Conservation (phyloP, 106 monocot species). For the Allium cepa region DNA sequence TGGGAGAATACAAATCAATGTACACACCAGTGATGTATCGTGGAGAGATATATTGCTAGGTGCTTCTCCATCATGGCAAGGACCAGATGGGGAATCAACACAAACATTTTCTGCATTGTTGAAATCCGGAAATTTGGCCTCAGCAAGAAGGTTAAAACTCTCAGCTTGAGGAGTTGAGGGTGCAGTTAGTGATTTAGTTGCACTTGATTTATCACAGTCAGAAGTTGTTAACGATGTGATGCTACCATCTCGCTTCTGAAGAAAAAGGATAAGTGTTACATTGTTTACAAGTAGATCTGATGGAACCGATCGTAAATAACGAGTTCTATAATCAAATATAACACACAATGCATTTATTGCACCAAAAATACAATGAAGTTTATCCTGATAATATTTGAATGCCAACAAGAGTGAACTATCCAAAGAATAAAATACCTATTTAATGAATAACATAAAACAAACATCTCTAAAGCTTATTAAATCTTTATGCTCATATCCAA, state of each 20-base stretch:
- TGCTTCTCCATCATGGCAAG: slow-evolving; percentile 29
- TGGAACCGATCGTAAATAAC: no score
- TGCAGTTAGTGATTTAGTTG: slow-evolving; percentile 70
- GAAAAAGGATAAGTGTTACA: background rate
- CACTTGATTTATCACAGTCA: slow-evolving; percentile 85
- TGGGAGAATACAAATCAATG: background rate
- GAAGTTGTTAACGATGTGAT: slow-evolving; percentile 48
- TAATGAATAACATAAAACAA: no score
- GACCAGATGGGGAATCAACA: slow-evolving; percentile 29
- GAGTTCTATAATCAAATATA: background rate
- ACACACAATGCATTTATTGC: background rate
- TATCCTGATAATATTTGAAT: background rate
- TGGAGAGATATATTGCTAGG: slow-evolving; percentile 35
- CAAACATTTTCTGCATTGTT: slow-evolving; percentile 30
- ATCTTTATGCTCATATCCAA: no score
- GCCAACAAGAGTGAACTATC: background rate
- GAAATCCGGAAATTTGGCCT: slow-evolving; percentile 50
- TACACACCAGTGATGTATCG: slow-evolving; percentile 69
- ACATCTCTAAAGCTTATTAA: no score
- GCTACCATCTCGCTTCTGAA: slow-evolving; percentile 74
- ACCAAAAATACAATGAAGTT: background rate
- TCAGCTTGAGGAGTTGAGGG: slow-evolving; percentile 75
- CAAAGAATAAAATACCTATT: no score
- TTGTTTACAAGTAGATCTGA: no score
- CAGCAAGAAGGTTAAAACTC: slow-evolving; percentile 37